These are phyloP conservation scores for Chlorella sp. DNA, from an alignment of 139 green algal genomes.

Conservation along the genomic window DNA sequence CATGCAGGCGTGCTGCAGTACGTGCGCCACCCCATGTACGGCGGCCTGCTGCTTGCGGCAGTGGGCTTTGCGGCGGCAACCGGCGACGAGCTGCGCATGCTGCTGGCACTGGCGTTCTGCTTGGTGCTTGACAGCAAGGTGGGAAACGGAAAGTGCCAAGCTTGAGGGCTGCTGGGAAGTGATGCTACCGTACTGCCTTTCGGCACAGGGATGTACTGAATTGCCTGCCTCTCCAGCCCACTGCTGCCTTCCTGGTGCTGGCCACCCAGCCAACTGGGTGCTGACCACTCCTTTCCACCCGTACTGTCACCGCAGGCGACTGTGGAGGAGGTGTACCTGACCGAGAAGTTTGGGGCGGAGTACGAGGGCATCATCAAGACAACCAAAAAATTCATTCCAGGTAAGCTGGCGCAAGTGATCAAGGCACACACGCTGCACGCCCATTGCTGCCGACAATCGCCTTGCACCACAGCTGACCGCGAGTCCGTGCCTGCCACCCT, in stretches of 20 bases:
- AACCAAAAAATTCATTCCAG: slow-evolving; percentile 47
- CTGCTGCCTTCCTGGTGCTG: too few relatives aligned
- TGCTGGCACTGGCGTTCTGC: slow-evolving; percentile 43
- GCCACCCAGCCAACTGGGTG: too few relatives aligned
- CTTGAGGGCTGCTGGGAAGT: too few relatives aligned
- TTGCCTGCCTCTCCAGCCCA: background rate
- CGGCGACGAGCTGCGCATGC: slow-evolving; percentile 54
- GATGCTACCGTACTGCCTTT: too few relatives aligned
- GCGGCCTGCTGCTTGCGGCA: slow-evolving; percentile 51
- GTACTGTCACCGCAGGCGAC: slow-evolving; percentile 17
- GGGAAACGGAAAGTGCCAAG: background rate
- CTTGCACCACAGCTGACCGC: too few relatives aligned
- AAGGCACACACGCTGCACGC: too few relatives aligned
- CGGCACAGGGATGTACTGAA: background rate
- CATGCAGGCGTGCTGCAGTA: slow-evolving; percentile 50
- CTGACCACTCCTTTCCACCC: background rate
- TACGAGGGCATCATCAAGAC: slow-evolving; percentile 45
- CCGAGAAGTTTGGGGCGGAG: slow-evolving; percentile 37
- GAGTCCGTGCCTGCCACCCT: too few relatives aligned
- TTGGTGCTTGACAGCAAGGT: slow-evolving; percentile 59
- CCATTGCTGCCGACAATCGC: too few relatives aligned
- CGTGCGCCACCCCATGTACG: slow-evolving; percentile 62
- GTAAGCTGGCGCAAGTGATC: too few relatives aligned
- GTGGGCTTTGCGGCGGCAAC: slow-evolving; percentile 44
- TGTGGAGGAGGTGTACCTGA: slow-evolving; percentile 47